Percentiles rank a stretch among this genome's conserved stretches.
Conservation (phyloP, 805 yeast species). For the Metschnikowia anglica region DNA sequence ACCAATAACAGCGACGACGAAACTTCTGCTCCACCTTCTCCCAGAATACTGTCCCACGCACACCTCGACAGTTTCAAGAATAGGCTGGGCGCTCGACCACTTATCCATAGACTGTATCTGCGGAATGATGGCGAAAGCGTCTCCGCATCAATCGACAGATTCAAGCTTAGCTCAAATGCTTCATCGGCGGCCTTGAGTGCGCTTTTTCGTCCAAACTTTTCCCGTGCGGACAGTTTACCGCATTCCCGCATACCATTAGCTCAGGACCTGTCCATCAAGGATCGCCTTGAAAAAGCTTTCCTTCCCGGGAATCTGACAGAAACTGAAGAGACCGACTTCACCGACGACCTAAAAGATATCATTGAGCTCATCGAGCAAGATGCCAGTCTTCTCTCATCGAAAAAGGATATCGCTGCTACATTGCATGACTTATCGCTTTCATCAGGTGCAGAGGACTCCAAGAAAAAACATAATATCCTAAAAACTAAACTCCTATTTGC, state of each 20-base stretch:
- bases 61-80: constrained; percentile 10
- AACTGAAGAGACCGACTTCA: constrained; percentile 23
- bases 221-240: constrained; percentile 41
- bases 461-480: constrained; percentile 40
- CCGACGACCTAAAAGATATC: constrained; percentile 49
- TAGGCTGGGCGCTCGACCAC: constrained; percentile 2
- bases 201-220: constrained; percentile 38
- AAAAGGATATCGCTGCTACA: constrained; percentile 49
- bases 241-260: constrained; percentile 8
- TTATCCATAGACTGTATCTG: constrained; percentile 8
- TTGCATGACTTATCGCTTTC: constrained; percentile 57
- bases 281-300: not conserved
- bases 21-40: constrained; percentile 12
- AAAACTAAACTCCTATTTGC: constrained; percentile 56
- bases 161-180: constrained; percentile 41
- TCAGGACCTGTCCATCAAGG: not conserved
- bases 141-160: constrained; percentile 9
- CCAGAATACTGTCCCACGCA: not conserved
- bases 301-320: not conserved
- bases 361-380: constrained; percentile 47
- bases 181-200: constrained; percentile 50
- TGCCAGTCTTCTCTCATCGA: constrained; percentile 28
- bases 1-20: constrained; percentile 10
- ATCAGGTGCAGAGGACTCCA: constrained; percentile 29
- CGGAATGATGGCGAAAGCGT: constrained; percentile 18